These are phyloP conservation scores for Rosa rugosa DNA, from an alignment of 306 rosid species.

Conservation along the genomic window DNA sequence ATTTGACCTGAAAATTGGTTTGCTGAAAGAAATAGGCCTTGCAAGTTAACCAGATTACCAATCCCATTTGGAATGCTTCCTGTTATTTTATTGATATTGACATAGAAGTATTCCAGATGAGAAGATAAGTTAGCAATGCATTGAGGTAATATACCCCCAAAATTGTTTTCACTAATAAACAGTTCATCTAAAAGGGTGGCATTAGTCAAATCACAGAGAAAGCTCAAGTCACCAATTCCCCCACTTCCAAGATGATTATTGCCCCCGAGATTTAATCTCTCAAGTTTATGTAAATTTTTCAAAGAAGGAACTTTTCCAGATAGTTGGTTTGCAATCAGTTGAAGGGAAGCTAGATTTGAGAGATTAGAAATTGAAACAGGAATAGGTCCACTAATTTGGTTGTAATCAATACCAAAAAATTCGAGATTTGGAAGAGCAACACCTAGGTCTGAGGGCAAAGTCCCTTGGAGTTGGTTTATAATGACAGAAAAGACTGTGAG, in stretches of 20 bases:
- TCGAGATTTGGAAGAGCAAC: too few relatives aligned
- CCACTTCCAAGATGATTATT: neutral
- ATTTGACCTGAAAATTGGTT: neutral
- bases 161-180: neutral
- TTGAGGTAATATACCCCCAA: neutral
- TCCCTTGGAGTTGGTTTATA: neutral
- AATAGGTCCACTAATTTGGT: too few relatives aligned
- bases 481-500: accelerated
- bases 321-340: neutral
- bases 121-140: constrained; percentile 1
- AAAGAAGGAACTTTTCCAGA: constrained; percentile 1
- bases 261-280: neutral
- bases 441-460: neutral
- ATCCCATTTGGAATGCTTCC: constrained; percentile 10
- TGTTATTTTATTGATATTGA: neutral
- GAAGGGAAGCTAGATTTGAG: too few relatives aligned
- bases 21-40: neutral
- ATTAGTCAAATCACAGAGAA: neutral
- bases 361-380: too few relatives aligned
- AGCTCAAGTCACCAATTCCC: neutral
- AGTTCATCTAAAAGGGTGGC: neutral
- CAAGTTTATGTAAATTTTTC: neutral
- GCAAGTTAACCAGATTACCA: neutral
- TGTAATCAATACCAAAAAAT: too few relatives aligned
- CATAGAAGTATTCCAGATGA: neutral